Evolutionary conservation across 2,329 filamentous ascomycete genomes (phyloP), one percentile per base, ranked within the genome.

Genomic region (Cordyceps militaris): DNA sequence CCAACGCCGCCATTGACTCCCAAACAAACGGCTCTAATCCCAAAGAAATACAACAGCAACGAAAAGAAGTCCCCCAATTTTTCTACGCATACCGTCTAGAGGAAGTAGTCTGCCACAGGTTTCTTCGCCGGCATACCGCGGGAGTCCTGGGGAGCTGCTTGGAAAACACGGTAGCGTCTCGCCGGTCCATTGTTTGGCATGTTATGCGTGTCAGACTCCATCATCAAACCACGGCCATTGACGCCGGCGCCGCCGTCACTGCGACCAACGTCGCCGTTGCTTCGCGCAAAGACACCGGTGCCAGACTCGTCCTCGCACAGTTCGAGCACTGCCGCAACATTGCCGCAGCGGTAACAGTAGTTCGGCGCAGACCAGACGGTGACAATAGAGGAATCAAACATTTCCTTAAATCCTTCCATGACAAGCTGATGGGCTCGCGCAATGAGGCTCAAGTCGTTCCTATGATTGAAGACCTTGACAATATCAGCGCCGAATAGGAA

Each of bases 341-440:
- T 97, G 56, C 92, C 92, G 68, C 92, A 97, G 62, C 91, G 85
- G 74, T 97, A 97, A 75, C 92, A 97, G 77, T 97, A 97, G 71
- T 97, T 97, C 1, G 92, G 92, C 10, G 92, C 92, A 0, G 89
- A 95, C 93, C 94, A 99, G n/a, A 99, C 94, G 0, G 94, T 99
- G 43, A 97, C 94, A 62, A 99, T 97, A 49, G 86, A 90, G 14
- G 86, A 88, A 69, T 96, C 91, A 68, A 97, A 99, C 92, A 97
- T 97, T 71, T 97, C 94, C 75, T 97, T 97, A 73, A 97, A 99
- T 0, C 94, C 94, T 71, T 99, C 94, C 94, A 97, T 99, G 63
- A 99, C 94, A 23, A 99, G 84, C 72, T 99, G 94, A 70, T 99
- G 94, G 1, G 94, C 94, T 57, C 94, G 85, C 19, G 93, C 94